These are phyloP conservation scores for Juglanconis sp. DNA, from an alignment of 2,329 filamentous ascomycete genomes.

Conservation along the genomic window DNA sequence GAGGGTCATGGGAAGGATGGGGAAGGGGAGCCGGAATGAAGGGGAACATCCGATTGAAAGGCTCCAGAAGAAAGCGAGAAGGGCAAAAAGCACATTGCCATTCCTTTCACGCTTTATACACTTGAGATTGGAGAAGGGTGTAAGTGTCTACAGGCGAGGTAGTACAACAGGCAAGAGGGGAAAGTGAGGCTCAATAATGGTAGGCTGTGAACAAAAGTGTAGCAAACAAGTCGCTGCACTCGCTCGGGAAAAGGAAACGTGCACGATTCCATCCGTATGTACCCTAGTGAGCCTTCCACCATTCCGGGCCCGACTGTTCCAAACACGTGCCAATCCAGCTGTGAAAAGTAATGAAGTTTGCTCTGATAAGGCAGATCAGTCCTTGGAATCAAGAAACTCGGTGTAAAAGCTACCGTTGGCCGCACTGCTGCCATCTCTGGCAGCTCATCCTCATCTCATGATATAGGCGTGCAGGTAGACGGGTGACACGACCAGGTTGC, in stretches of 20 bases:
- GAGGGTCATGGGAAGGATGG: slow-evolving; percentile 11
- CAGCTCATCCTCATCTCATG: neutral
- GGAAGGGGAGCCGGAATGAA: neutral
- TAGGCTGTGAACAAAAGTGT: neutral
- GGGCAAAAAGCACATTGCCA: slow-evolving; percentile 10
- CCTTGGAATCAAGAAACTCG: neutral
- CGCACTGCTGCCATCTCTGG: neutral
- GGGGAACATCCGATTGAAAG: neutral
- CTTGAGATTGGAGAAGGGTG: too few species aligned
- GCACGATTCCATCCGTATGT: neutral
- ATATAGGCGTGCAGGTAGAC: neutral
- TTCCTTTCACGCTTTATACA: slow-evolving; percentile 1
- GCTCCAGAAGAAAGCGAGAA: neutral
- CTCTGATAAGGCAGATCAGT: neutral
- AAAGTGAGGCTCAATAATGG: neutral
- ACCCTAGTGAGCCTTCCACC: neutral
- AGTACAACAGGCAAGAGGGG: neutral
- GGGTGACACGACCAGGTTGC: neutral
- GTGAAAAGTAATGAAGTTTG: neutral
- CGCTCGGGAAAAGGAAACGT: neutral
- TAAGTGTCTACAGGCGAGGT: neutral
- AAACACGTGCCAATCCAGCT: neutral
- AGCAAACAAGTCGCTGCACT: slow-evolving; percentile 5
- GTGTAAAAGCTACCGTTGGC: neutral
- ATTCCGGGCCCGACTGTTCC: neutral